phyloP scores from a whole-genome alignment of 1,284 basidiomycete genomes.

The Sporisorium exsertum region DNA sequence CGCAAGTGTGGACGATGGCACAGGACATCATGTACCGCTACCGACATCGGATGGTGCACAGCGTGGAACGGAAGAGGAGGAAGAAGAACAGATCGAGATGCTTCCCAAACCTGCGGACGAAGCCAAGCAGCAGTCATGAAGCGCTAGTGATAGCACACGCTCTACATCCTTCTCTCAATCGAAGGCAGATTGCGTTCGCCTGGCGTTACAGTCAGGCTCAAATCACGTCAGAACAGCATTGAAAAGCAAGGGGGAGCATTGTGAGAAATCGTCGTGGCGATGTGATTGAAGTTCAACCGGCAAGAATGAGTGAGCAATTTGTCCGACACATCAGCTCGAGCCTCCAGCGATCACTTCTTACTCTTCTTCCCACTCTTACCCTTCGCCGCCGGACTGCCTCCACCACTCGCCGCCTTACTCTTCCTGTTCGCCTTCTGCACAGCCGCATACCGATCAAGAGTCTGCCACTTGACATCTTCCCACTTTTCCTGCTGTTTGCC shows the following conservation, averaged over 20 bases:
- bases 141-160: background rate
- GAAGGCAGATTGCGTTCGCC: background rate
- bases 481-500: conserved; percentile 33
- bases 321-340: background rate
- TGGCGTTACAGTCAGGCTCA: background rate
- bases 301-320: background rate
- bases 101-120: conserved; percentile 27
- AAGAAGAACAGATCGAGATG: conserved; percentile 58
- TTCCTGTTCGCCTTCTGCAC: conserved; percentile 37
- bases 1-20: conserved; percentile 10
- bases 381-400: conserved; percentile 6
- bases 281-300: background rate
- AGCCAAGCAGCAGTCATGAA: conserved; percentile 2
- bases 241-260: background rate
- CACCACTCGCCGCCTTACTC: conserved; percentile 1
- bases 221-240: background rate
- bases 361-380: conserved; percentile 35
- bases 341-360: conserved; percentile 19
- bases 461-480: conserved; percentile 48
- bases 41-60: conserved; percentile 16
- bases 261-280: background rate
- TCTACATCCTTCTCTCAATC: background rate
- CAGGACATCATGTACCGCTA: conserved; percentile 35
- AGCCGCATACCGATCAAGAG: conserved; percentile 42
- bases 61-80: conserved; percentile 21